Base-by-base conservation (phyloP, 1,284 basidiomycete genomes). In the Rhodotorula sp. region DNA sequence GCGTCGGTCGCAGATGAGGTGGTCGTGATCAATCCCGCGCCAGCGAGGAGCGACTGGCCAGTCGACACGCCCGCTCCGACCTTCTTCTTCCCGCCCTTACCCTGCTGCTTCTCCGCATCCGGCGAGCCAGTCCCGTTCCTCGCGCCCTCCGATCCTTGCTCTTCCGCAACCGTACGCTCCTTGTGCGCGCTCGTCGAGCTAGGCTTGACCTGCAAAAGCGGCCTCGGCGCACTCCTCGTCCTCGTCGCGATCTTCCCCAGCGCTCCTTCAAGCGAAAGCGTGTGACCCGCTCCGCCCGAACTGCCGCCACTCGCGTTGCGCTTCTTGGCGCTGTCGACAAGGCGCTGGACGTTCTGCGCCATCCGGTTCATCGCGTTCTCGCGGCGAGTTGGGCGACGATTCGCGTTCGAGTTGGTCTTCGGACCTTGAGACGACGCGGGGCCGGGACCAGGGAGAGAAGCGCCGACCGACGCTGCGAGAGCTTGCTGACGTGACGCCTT, bases 351-450 rank as follows among this genome's bases (percentile, higher is more conserved):
- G 79, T 99, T 95, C 70, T 92, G 88, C 75, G 95, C 92, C 91
- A 99, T 94, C 69, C 92, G 87, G 77, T 94, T 90, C 92, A 99
- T 94, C 0, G 94, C 95, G 78, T 89, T 95, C 58, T 92, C 92
- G 71, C 93, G 84, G 10, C 60, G 60, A 10, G 40, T 61, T 26
- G 51, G 60, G 16, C 60, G 60, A n/a, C 50, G 51, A 20, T 59
- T 59, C 47, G 26, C 40, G 40, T 47, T 30, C 37, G 11, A 15
- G 44, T 26, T 13, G 69, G 90, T 52, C 30, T 52, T 44, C 7
- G 47, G 28, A 24, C 57, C 62, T 44, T 44, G 40, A 26, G 50
- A 18, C 10, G 34, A 37, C 37, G 26, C 56, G 40, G 53, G 53
- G 18, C 52, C 52, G 44, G 46, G 24, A 34, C 61, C 62, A 22